Evolutionary conservation across 2,329 filamentous ascomycete species (phyloP), one percentile per base, ranked within the genome.

Genomic region (Pyrenochaeta sp.): DNA sequence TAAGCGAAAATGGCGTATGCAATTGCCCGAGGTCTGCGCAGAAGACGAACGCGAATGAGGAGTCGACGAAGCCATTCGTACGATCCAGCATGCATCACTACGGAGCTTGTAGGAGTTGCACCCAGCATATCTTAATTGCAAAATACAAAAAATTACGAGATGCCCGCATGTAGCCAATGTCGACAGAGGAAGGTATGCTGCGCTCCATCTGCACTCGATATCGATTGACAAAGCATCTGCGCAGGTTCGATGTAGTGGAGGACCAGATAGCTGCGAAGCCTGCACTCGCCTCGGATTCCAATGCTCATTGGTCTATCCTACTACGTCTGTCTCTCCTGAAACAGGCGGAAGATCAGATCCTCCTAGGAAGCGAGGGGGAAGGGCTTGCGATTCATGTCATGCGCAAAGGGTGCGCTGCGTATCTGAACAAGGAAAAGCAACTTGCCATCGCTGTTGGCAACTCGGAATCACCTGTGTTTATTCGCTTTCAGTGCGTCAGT

Each of bases 231-330:
- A n/a, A 27, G 21, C 20, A 27, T 5, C 23, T 27, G 4, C 23
- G 4, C 23, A 57, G 50, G 54, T 57, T 23, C 54, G 54, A 17
- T 57, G 54, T 33, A 23, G 40, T 27, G 50, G 54, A 11, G 50
- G 50, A 2, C 50, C 45, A 31, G 20, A 18, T 11, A 49, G 40
- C 27, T 57, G 54, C 32, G 50, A 54, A 23, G 54, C 54, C 20
- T 57, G 54, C 18, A 43, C n/a, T 18, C 43, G 54, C 18, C 46
- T 57, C 10, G 50, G 50, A 2, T 57, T 54, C 21, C 45, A 50
- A 32, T 57, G 54, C 32, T 54, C 54, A 30, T 21, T 42, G 35
- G 49, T 42, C 18, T 46, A 21, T 31, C 32, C 12, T 17, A 35
- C 32, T n/a, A 4, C 11, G 4, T 27, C 23, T 9, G 9, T 27